Percentiles rank a stretch among this genome's conserved stretches.
Conservation (phyloP, 352 stramenopile genomes). For the Pythium chondricola region DNA sequence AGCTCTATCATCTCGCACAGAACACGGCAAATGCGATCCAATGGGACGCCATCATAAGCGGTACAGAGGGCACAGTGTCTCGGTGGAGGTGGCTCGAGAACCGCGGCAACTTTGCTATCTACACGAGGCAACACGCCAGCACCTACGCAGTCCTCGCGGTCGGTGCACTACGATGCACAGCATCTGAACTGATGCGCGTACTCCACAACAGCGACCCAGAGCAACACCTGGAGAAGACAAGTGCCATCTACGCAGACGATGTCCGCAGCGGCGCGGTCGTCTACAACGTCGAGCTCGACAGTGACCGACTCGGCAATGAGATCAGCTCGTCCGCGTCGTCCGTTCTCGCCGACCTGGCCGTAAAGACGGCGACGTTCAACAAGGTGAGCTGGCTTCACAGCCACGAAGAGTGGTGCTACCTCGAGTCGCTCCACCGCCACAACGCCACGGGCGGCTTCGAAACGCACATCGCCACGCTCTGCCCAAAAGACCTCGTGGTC, state of each 20-base stretch:
- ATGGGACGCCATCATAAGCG: neutral
- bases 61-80: neutral
- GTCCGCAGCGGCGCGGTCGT: neutral
- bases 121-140: neutral
- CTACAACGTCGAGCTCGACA: neutral
- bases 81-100: neutral
- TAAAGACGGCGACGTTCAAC: slow-evolving; percentile 17
- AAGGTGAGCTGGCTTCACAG: neutral
- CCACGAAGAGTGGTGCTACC: slow-evolving; percentile 18
- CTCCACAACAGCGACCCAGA: neutral
- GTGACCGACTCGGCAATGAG: neutral
- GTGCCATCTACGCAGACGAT: neutral
- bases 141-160: neutral
- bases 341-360: slow-evolving; percentile 5
- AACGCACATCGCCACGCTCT: slow-evolving; percentile 13
- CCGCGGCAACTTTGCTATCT: neutral
- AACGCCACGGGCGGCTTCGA: neutral
- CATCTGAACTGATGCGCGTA: neutral
- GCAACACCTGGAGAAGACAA: neutral
- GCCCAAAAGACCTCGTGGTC: neutral
- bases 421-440: slow-evolving; percentile 12
- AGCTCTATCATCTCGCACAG: neutral
- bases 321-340: too few relatives aligned
- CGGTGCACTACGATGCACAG: neutral
- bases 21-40: neutral